Evolutionary conservation across 768 basidiomycete genomes (phyloP).

Genomic region (Agaricus sinodeliciosus): DNA sequence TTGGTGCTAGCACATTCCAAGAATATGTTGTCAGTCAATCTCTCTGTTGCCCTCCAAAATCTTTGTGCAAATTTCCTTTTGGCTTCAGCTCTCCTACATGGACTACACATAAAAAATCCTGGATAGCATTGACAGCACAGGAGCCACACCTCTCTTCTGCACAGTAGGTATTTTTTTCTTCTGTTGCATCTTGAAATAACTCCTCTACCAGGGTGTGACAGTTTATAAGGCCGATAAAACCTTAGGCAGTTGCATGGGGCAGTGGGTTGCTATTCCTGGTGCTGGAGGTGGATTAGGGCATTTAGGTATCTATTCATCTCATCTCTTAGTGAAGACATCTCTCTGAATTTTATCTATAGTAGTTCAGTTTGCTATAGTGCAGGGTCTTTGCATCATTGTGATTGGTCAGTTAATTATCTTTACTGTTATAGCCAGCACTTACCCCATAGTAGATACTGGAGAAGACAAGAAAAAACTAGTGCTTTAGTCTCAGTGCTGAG

Average conservation of each 20-base stretch:
- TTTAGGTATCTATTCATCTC: conserved; percentile 41
- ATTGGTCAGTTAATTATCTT: conserved; percentile 33
- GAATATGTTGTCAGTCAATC: conserved; percentile 49
- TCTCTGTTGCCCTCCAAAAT: neutral
- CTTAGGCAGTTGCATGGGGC: conserved; percentile 52
- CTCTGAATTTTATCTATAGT: conserved; percentile 26
- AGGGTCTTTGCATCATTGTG: conserved; percentile 79
- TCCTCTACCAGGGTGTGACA: conserved; percentile 55
- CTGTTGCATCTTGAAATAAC: neutral
- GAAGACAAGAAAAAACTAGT: conserved; percentile 62
- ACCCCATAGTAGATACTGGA: conserved; percentile 49
- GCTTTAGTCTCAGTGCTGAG: conserved; percentile 60
- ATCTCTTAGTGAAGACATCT: neutral
- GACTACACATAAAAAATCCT: conserved; percentile 78
- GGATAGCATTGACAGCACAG: conserved; percentile 51
- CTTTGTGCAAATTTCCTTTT: neutral
- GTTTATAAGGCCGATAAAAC: conserved; percentile 83
- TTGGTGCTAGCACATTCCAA: conserved; percentile 74
- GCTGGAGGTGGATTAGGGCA: conserved; percentile 83
- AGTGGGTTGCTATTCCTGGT: conserved; percentile 73
- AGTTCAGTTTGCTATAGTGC: conserved; percentile 71
- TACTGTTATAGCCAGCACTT: neutral
- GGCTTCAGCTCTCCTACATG: conserved; percentile 55
- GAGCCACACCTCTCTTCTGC: conserved; percentile 71
- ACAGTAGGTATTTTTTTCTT: conserved; percentile 41